Base-by-base conservation (phyloP, 148 eudicot genomes). In the Cornus controversa region DNA sequence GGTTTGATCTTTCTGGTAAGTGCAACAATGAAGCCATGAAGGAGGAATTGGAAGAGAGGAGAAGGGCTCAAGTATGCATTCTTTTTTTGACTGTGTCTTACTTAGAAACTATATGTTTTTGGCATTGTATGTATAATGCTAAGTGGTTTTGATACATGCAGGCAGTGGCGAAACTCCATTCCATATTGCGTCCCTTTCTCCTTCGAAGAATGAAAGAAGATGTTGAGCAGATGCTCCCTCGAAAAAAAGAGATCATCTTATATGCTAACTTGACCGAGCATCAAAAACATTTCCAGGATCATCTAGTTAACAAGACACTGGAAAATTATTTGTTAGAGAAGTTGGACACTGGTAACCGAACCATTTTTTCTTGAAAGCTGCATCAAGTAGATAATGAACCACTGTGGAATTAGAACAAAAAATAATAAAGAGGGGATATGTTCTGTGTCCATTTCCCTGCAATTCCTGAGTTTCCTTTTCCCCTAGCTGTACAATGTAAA, bases 101-200 rank as follows among this genome's bases (percentile, higher is more conserved):
- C 15, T 73, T 79, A 23, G 45, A 31, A 18, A 64, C 25, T 69
- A 29, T 25, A 50, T 66, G 10, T 29, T 42, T 69, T 75, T 26
- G 5, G 14, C 57, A 50, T 40, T 80, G 8, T 24, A 2, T 28
- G 42, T 50, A 23, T 47, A 60, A 4, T 67, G 16, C 70, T 45
- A 20, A 27, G 23, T 25, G 22, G 25, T 73, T 69, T 80, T 65
- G 25, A 18, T 26, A 26, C 69, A 72, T 77, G 66, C 85, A 93
- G 99, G 92, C 93, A 78, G 97, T 96, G 74, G 90, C 91, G 62
- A 96, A 96, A 82, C 95, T 96, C 76, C 99, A 93, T 87, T 86
- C 87, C 42, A 96, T 96, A 72, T 81, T 96, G 86, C 95, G 98
- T 28, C 99, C 99, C 18, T 96, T 96, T 82, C 91, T 96, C 50